Percentiles rank a stretch among this genome's conserved stretches.
Evolutionary conservation across 495 filamentous ascomycete genomes (phyloP).

Genomic region (Tricharina praecox): DNA sequence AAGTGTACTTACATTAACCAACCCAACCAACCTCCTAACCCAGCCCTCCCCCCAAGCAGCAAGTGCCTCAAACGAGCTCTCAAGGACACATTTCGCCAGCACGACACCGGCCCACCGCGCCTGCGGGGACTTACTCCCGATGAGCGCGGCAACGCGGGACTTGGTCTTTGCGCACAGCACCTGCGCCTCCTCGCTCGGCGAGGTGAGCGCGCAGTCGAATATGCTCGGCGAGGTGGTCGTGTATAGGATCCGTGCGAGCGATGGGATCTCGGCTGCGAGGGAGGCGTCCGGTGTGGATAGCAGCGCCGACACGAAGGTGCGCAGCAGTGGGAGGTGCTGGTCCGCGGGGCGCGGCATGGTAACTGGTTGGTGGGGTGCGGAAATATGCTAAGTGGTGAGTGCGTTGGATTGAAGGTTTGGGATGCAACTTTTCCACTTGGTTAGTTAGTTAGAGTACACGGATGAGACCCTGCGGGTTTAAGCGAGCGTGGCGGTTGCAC

Average conservation of each 20-base stretch:
- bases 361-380: too few species aligned
- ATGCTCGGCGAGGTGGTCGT: not conserved
- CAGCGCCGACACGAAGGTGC: too few species aligned
- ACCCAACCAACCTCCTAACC: slow-evolving; percentile 18
- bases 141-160: slow-evolving; percentile 20
- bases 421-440: too few species aligned
- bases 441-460: too few species aligned
- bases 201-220: not conserved
- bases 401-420: too few species aligned
- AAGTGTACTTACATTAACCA: slow-evolving; percentile 16
- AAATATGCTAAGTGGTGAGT: too few species aligned
- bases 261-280: not conserved
- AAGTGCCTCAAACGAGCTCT: slow-evolving; percentile 21
- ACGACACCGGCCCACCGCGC: slow-evolving; percentile 19
- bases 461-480: too few species aligned
- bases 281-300: not conserved
- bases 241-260: not conserved
- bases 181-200: slow-evolving; percentile 8
- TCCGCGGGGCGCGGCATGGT: too few species aligned
- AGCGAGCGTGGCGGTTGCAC: too few species aligned
- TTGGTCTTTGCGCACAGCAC: slow-evolving; percentile 23
- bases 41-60: slow-evolving; percentile 14
- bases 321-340: too few species aligned
- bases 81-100: slow-evolving; percentile 17
- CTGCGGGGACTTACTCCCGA: slow-evolving; percentile 17